phyloP scores from a whole-genome alignment of 1,139 yeast genomes.

The Diutina pseudorugosa region DNA sequence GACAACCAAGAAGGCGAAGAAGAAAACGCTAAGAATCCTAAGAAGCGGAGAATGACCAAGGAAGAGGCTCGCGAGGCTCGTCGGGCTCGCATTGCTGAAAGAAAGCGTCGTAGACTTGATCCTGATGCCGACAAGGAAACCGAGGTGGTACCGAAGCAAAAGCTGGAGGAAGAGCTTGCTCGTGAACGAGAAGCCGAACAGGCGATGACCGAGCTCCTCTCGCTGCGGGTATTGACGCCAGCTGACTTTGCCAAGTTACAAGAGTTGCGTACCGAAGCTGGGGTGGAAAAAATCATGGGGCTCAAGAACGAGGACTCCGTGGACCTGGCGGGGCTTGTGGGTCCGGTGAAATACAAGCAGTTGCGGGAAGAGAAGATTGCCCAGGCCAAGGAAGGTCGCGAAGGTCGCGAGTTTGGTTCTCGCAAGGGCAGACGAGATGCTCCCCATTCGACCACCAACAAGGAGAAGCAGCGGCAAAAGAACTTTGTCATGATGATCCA shows the following conservation, averaged over 20 bases:
- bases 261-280: slow-evolving; percentile 75
- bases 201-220: slow-evolving; percentile 48
- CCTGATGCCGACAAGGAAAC: background rate
- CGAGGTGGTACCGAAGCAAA: slow-evolving; percentile 7
- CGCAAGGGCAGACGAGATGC: slow-evolving; percentile 71
- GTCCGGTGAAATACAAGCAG: slow-evolving; percentile 77
- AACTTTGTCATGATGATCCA: slow-evolving; percentile 98
- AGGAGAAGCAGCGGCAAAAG: slow-evolving; percentile 96
- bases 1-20: slow-evolving; percentile 15
- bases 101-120: background rate
- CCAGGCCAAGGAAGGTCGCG: slow-evolving; percentile 79
- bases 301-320: slow-evolving; percentile 71
- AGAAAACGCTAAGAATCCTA: slow-evolving; percentile 12
- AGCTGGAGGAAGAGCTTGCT: slow-evolving; percentile 12
- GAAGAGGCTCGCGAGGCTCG: background rate
- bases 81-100: background rate
- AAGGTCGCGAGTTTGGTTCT: slow-evolving; percentile 86
- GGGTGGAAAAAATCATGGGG: slow-evolving; percentile 66
- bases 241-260: slow-evolving; percentile 95
- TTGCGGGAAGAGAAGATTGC: slow-evolving; percentile 84
- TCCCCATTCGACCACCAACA: slow-evolving; percentile 84
- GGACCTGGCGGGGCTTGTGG: slow-evolving; percentile 69
- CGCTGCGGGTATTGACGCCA: slow-evolving; percentile 78
- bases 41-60: slow-evolving; percentile 5
- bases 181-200: slow-evolving; percentile 13